Conservation (phyloP, 257 asterid genomes). For the Voacanga thouarsii region DNA sequence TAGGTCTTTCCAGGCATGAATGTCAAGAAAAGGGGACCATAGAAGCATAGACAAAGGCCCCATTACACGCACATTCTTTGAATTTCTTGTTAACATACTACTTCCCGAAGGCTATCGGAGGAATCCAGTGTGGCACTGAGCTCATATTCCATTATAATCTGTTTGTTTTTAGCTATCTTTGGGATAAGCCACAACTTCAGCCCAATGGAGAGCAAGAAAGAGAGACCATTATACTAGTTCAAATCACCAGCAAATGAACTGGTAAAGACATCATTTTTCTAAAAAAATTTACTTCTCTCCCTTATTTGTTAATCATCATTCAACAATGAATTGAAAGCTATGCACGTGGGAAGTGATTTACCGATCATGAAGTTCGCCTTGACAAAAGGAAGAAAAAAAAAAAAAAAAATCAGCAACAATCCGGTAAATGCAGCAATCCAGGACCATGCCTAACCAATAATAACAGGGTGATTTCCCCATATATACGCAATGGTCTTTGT, state of each 20-base stretch:
- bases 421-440: too few relatives aligned
- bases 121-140: conserved; percentile 6
- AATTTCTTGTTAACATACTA: background rate
- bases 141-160: background rate
- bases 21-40: conserved; percentile 10
- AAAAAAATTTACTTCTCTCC: too few relatives aligned
- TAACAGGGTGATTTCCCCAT: background rate
- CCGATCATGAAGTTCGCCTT: background rate
- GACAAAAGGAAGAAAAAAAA: background rate
- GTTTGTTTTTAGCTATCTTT: conserved; percentile 2
- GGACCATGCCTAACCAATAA: background rate
- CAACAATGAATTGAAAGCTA: background rate
- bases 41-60: background rate
- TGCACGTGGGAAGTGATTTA: background rate
- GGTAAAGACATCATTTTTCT: background rate
- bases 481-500: background rate
- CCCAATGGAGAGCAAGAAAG: background rate
- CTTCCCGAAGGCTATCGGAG: background rate
- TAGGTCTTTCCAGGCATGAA: conserved; percentile 8
- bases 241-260: background rate
- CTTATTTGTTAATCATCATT: too few relatives aligned
- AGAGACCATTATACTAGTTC: background rate
- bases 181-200: conserved; percentile 11
- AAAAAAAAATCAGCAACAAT: background rate
- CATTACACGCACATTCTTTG: background rate